Conservation (phyloP, 2,329 filamentous ascomycete genomes). For the Gaeumannomyces tritici region DNA sequence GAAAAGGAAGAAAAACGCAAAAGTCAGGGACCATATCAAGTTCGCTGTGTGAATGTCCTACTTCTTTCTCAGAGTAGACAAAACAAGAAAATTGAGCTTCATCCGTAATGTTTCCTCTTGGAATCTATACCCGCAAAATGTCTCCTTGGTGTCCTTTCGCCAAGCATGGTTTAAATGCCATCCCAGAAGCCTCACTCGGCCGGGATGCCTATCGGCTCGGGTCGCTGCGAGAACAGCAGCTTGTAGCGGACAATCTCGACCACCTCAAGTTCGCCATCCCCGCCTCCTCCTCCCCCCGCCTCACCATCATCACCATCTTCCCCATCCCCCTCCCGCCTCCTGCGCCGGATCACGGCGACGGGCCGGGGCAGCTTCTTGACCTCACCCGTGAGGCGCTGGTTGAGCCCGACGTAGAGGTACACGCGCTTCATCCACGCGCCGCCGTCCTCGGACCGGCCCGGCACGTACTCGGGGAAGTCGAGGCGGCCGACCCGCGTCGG, state of each 20-base stretch:
- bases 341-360: constrained; percentile 65
- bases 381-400: constrained; percentile 84
- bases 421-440: constrained; percentile 83
- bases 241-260: constrained; percentile 83
- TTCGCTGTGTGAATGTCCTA: neutral
- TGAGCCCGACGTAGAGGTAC: constrained; percentile 77
- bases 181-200: neutral
- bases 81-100: no score
- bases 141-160: no score
- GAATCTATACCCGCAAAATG: no score
- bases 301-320: constrained; percentile 10
- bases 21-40: neutral
- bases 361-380: constrained; percentile 77
- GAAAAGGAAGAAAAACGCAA: neutral
- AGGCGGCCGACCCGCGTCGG: constrained; percentile 29
- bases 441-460: constrained; percentile 30
- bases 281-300: constrained; percentile 22
- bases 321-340: constrained; percentile 33
- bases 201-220: constrained; percentile 66
- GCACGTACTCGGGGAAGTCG: constrained; percentile 47
- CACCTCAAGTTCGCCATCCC: constrained; percentile 59
- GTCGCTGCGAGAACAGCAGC: constrained; percentile 72
- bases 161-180: no score
- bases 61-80: no score
- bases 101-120: no score